Percentiles rank a stretch among this genome's conserved stretches.
Evolutionary conservation across 169 alveolate genomes (phyloP).

Genomic region (Sarcocystis neurona): DNA sequence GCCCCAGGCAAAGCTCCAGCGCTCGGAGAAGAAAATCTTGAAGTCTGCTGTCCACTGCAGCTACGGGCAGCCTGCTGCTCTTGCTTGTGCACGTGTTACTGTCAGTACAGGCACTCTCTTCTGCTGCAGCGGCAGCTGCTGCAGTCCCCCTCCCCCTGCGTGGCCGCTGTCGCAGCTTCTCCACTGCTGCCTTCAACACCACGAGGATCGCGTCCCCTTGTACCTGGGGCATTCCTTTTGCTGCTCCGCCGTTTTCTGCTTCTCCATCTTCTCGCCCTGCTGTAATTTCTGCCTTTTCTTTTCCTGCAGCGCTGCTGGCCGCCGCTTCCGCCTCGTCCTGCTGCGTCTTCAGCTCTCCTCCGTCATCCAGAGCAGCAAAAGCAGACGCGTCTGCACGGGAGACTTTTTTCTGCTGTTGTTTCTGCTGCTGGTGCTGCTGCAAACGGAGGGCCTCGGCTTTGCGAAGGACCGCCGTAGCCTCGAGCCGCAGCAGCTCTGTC

Average conservation of each 20-base stretch:
- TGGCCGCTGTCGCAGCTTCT: not conserved
- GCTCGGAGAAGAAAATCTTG: constrained; percentile 17
- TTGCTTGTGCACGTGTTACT: too few relatives aligned
- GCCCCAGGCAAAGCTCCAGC: constrained; percentile 10
- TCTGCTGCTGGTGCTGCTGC: constrained; percentile 31
- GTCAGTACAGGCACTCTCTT: too few relatives aligned
- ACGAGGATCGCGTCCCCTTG: not conserved
- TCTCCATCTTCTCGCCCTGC: not conserved
- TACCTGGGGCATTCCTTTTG: too few relatives aligned
- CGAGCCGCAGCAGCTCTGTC: constrained; percentile 20
- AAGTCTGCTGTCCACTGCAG: too few relatives aligned
- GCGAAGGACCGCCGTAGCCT: constrained; percentile 11
- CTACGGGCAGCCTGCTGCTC: too few relatives aligned
- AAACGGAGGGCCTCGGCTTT: constrained; percentile 8
- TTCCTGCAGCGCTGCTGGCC: not conserved
- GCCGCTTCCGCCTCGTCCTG: not conserved
- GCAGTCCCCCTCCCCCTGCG: too few relatives aligned
- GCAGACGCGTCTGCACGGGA: not conserved
- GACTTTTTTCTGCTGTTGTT: not conserved
- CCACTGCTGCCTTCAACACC: not conserved
- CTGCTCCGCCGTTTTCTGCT: too few relatives aligned
- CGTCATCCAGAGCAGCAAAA: not conserved
- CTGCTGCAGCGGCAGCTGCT: too few relatives aligned
- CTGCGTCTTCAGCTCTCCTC: not conserved
- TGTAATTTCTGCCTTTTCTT: not conserved